Percentiles rank a stretch among this genome's conserved stretches.
phyloP scores from a whole-genome alignment of 2,329 filamentous ascomycete genomes.

The Aplosporella prunicola region DNA sequence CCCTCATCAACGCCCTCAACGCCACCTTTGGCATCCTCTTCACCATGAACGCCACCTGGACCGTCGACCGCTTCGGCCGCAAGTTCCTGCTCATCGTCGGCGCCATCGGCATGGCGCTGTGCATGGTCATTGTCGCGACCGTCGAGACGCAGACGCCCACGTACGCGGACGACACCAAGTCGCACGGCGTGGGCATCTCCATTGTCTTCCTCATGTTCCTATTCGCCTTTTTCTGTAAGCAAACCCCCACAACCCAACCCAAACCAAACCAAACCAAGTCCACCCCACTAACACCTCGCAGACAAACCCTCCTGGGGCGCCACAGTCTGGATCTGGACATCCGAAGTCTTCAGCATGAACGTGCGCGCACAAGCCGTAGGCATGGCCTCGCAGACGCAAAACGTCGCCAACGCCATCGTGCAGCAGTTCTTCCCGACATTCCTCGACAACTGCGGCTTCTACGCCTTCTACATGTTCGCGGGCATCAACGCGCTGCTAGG shows the following conservation, averaged over 20 bases:
- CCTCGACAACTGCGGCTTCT: slow-evolving; percentile 49
- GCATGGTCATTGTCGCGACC: slow-evolving; percentile 57
- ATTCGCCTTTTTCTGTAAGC: slow-evolving; percentile 52
- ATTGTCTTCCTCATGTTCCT: slow-evolving; percentile 60
- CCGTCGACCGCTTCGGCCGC: slow-evolving; percentile 60
- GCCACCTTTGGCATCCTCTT: slow-evolving; percentile 65
- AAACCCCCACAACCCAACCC: slow-evolving; percentile 12
- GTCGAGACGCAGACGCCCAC: slow-evolving; percentile 50
- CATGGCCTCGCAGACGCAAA: slow-evolving; percentile 49
- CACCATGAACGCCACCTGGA: slow-evolving; percentile 65
- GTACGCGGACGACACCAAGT: slow-evolving; percentile 44
- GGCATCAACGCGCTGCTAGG: slow-evolving; percentile 8
- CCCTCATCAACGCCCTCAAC: slow-evolving; percentile 65
- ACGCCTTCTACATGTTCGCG: slow-evolving; percentile 44
- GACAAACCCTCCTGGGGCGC: slow-evolving; percentile 63
- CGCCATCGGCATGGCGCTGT: slow-evolving; percentile 57
- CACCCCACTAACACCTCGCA: slow-evolving; percentile 23
- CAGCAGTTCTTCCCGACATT: slow-evolving; percentile 64
- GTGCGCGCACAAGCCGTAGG: slow-evolving; percentile 62
- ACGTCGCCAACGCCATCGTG: slow-evolving; percentile 58
- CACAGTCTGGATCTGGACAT: slow-evolving; percentile 62
- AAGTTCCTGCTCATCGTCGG: slow-evolving; percentile 62
- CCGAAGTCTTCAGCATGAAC: slow-evolving; percentile 62
- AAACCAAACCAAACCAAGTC: no score
- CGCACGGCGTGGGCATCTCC: slow-evolving; percentile 52